phyloP scores from a whole-genome alignment of 1,284 basidiomycete genomes.

The Pseudozyma sp. region DNA sequence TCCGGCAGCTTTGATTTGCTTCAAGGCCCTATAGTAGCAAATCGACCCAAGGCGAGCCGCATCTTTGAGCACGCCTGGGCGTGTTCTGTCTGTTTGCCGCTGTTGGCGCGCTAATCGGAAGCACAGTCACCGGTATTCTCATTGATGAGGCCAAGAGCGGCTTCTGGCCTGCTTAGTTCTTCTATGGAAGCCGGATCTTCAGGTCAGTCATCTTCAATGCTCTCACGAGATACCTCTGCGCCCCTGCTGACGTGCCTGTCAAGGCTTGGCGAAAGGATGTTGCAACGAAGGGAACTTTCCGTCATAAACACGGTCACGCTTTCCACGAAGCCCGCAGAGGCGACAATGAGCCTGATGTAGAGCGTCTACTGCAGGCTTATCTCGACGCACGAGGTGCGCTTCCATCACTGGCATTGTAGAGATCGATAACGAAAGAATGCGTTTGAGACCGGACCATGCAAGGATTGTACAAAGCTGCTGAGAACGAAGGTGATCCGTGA shows the following conservation, averaged over 20 bases:
- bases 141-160: slow-evolving; percentile 8
- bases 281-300: too few species aligned
- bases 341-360: too few species aligned
- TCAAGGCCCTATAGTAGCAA: slow-evolving; percentile 12
- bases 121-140: slow-evolving; percentile 40
- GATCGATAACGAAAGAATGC: too few species aligned
- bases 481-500: not conserved
- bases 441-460: too few species aligned
- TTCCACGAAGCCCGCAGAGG: too few species aligned
- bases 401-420: too few species aligned
- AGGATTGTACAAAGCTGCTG: too few species aligned
- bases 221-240: not conserved
- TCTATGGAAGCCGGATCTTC: slow-evolving; percentile 12
- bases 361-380: too few species aligned
- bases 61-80: slow-evolving; percentile 14
- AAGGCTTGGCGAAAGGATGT: too few species aligned
- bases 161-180: slow-evolving; percentile 23
- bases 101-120: slow-evolving; percentile 39
- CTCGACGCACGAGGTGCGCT: too few species aligned
- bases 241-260: too few species aligned
- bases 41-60: slow-evolving; percentile 1
- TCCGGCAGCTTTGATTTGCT: slow-evolving; percentile 33
- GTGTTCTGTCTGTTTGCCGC: slow-evolving; percentile 20
- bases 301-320: too few species aligned
- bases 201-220: not conserved